Percentiles rank a stretch among this genome's conserved stretches.
Conservation (phyloP, 1,284 basidiomycete genomes). For the Cystobasidium slooffiae region DNA sequence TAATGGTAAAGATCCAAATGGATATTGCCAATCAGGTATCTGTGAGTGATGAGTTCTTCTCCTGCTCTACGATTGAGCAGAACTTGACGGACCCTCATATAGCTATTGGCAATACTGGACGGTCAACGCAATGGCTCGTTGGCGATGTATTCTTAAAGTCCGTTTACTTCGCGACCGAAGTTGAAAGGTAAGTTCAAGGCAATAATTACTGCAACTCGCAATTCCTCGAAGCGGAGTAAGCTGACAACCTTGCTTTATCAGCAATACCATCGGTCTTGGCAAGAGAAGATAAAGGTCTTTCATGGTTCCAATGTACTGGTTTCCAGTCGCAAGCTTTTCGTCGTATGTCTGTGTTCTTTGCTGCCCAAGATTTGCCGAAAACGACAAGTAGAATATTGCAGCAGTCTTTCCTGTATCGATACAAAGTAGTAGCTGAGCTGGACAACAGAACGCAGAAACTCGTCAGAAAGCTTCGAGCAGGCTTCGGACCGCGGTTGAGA, state of each 20-base stretch:
- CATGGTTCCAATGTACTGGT: no score
- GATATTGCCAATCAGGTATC: conserved; percentile 76
- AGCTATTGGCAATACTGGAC: conserved; percentile 64
- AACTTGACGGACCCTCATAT: neutral
- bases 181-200: conserved; percentile 59
- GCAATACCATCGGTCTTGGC: conserved; percentile 10
- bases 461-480: no score
- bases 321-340: no score
- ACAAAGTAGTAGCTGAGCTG: no score
- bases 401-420: no score
- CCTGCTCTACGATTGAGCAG: neutral
- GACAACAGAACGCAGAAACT: no score
- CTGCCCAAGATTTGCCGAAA: no score
- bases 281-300: neutral
- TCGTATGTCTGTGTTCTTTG: no score
- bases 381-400: no score
- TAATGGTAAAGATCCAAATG: conserved; percentile 65
- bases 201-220: no score
- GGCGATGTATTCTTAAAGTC: conserved; percentile 70
- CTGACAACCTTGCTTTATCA: neutral
- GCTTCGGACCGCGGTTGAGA: no score
- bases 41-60: conserved; percentile 51
- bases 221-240: neutral
- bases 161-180: conserved; percentile 75
- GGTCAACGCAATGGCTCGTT: conserved; percentile 71